Evolutionary conservation across 495 filamentous ascomycete species (phyloP).

Genomic region (Hypoxylon trugodes): DNA sequence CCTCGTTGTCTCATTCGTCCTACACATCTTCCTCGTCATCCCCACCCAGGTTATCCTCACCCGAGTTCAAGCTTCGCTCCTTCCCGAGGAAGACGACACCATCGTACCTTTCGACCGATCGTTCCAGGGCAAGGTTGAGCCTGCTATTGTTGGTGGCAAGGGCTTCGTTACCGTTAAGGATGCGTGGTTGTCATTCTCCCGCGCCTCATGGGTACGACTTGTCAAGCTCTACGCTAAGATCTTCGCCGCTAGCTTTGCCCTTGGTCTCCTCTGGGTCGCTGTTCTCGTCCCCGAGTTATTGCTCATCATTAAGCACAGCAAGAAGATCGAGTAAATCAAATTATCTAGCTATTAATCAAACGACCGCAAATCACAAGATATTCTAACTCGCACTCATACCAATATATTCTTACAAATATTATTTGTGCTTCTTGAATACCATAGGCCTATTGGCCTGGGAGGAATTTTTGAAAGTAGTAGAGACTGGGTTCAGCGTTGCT

Average conservation of each 20-base stretch:
- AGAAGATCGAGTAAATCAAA: conserved; percentile 31
- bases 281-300: conserved; percentile 50
- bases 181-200: conserved; percentile 75
- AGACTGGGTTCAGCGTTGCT: background rate
- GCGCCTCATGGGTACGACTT: conserved; percentile 69
- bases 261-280: conserved; percentile 56
- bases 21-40: conserved; percentile 49
- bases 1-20: conserved; percentile 32
- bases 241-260: conserved; percentile 49
- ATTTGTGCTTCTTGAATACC: too few relatives aligned
- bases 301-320: conserved; percentile 41
- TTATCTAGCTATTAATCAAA: background rate
- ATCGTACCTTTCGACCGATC: conserved; percentile 62
- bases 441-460: background rate
- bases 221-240: conserved; percentile 75
- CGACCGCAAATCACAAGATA: background rate
- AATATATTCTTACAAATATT: background rate
- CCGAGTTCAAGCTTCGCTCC: conserved; percentile 60
- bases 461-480: background rate
- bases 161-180: conserved; percentile 73
- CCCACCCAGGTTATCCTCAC: conserved; percentile 54
- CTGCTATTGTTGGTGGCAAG: conserved; percentile 72
- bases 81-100: conserved; percentile 57
- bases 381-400: background rate
- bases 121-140: conserved; percentile 57